Percentiles rank a stretch among this genome's conserved stretches.
Evolutionary conservation across 495 filamentous ascomycete genomes (phyloP).

Genomic region (Penicillium antarcticum): DNA sequence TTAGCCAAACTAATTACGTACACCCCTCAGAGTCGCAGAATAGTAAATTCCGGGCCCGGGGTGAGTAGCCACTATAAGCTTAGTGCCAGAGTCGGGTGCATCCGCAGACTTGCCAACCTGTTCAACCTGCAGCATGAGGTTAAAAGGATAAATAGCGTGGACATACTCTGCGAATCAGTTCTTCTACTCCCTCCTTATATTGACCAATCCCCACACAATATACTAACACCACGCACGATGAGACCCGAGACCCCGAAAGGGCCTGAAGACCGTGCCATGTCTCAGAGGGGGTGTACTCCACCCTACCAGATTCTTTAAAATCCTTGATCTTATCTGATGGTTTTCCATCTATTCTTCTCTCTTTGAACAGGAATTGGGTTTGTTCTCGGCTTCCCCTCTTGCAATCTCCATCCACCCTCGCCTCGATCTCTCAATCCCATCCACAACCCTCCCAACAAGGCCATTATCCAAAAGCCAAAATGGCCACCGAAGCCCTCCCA

Average conservation of each 20-base stretch:
- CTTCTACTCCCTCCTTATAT: not conserved
- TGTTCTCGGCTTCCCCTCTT: not conserved
- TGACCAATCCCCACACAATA: not conserved
- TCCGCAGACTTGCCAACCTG: too few relatives aligned
- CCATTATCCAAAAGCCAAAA: not conserved
- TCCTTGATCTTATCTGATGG: slow-evolving; percentile 8
- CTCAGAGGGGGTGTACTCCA: not conserved
- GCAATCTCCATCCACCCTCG: not conserved
- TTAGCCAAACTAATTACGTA: too few relatives aligned
- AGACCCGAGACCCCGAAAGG: not conserved
- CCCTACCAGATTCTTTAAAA: not conserved
- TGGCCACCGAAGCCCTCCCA: slow-evolving; percentile 1
- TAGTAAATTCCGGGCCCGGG: too few relatives aligned
- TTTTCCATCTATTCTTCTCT: not conserved
- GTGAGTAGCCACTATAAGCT: too few relatives aligned
- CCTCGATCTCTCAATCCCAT: not conserved
- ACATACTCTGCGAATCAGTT: not conserved
- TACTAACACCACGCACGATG: not conserved
- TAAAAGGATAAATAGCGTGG: not conserved
- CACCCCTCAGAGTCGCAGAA: too few relatives aligned
- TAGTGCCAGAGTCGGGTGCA: too few relatives aligned
- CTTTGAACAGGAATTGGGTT: not conserved
- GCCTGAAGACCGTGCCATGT: not conserved
- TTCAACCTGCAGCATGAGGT: not conserved
- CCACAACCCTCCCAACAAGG: too few relatives aligned